phyloP scores from a whole-genome alignment of 148 eudicot genomes.

The Rhododendron kiyosumense region DNA sequence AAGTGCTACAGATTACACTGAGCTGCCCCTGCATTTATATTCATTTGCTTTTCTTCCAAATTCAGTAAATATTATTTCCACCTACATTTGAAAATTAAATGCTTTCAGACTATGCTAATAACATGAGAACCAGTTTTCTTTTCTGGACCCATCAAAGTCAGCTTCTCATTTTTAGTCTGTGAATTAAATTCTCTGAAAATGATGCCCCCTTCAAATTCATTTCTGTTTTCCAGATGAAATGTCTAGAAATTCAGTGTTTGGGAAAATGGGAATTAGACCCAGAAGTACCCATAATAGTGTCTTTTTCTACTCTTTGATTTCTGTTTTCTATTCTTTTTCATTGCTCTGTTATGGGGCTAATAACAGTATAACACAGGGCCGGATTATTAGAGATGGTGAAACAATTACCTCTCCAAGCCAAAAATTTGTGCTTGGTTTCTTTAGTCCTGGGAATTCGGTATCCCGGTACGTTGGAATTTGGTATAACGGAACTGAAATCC shows the following conservation, averaged over 20 bases:
- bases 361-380: constrained; percentile 26
- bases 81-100: background rate
- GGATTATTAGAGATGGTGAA: constrained; percentile 35
- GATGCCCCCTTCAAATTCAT: background rate
- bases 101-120: constrained; percentile 5
- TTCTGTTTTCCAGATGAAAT: background rate
- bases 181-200: background rate
- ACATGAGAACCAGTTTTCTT: background rate
- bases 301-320: background rate
- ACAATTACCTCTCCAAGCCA: constrained; percentile 39
- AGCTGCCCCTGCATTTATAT: background rate
- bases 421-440: constrained; percentile 57
- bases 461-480: constrained; percentile 65
- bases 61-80: background rate
- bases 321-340: background rate
- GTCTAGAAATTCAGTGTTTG: background rate
- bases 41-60: background rate
- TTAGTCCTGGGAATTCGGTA: constrained; percentile 50
- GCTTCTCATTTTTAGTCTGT: background rate
- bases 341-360: constrained; percentile 9
- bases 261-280: background rate
- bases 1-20: background rate
- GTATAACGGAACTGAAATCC: constrained; percentile 26
- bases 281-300: background rate
- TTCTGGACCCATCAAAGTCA: background rate